Conservation (phyloP, 2,329 filamentous ascomycete genomes). For the Pseudogymnoascus sp. region DNA sequence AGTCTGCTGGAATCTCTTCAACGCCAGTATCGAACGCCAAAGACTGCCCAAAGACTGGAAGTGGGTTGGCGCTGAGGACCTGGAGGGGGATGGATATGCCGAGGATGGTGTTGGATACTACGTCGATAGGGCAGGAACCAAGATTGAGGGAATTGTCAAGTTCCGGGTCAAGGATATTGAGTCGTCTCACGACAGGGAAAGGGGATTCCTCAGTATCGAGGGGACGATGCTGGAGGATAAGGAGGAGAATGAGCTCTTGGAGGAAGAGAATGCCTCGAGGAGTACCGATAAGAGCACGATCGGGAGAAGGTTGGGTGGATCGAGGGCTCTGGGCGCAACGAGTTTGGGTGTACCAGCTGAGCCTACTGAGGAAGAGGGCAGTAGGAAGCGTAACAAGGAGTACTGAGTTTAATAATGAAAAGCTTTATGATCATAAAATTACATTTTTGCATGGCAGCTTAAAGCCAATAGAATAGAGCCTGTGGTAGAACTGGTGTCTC, state of each 20-base stretch:
- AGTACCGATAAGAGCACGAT: constrained; percentile 32
- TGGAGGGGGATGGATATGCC: constrained; percentile 33
- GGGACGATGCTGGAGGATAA: constrained; percentile 71
- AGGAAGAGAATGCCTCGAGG: constrained; percentile 40
- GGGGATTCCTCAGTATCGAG: constrained; percentile 76
- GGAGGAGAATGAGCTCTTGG: constrained; percentile 53
- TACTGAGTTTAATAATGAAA: constrained; percentile 6
- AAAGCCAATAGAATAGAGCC: background rate
- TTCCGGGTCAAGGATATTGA: constrained; percentile 85
- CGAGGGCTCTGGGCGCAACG: constrained; percentile 24
- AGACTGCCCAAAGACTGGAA: constrained; percentile 71
- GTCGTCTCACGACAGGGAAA: constrained; percentile 63
- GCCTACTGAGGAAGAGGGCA: background rate
- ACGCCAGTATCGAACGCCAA: constrained; percentile 71
- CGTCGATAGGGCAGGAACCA: constrained; percentile 60
- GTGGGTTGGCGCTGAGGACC: constrained; percentile 52
- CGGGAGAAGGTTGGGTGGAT: constrained; percentile 29
- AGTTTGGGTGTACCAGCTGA: constrained; percentile 23
- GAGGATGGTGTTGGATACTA: constrained; percentile 62
- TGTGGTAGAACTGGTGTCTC: background rate
- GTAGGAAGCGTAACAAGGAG: background rate
- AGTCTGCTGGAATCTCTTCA: constrained; percentile 86
- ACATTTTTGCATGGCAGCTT: background rate
- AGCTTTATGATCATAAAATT: background rate
- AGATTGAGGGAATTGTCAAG: constrained; percentile 59